Conservation (phyloP, 1,139 yeast species). For the Debaryomycetaceae sp. region DNA sequence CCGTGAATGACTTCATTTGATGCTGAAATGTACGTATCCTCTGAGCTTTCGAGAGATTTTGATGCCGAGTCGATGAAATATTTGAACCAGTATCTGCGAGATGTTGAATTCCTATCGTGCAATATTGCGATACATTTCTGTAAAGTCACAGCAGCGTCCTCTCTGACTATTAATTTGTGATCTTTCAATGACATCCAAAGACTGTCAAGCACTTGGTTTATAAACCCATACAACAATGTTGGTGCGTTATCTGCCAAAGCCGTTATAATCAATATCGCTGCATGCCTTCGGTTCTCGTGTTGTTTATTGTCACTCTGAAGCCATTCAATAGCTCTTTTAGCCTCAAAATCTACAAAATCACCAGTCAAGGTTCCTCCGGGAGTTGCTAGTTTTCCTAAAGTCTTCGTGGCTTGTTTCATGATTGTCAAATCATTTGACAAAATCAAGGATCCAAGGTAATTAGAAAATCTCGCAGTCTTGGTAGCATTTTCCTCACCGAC, state of each 20-base stretch:
- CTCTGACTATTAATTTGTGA: slow-evolving; percentile 66
- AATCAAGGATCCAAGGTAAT: slow-evolving; percentile 75
- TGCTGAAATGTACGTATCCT: slow-evolving; percentile 24
- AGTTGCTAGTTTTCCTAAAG: slow-evolving; percentile 82
- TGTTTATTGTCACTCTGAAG: slow-evolving; percentile 75
- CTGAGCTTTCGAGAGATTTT: slow-evolving; percentile 23
- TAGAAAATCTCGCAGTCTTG: slow-evolving; percentile 86
- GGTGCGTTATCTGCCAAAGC: slow-evolving; percentile 89
- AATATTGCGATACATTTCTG: slow-evolving; percentile 76
- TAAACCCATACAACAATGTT: slow-evolving; percentile 72
- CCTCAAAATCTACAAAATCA: slow-evolving; percentile 90
- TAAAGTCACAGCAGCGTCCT: slow-evolving; percentile 81
- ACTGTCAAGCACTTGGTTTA: slow-evolving; percentile 73
- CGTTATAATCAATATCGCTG: slow-evolving; percentile 79
- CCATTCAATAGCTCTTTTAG: slow-evolving; percentile 88
- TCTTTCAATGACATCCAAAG: slow-evolving; percentile 89
- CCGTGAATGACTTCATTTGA: slow-evolving; percentile 80
- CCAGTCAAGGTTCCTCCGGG: slow-evolving; percentile 89
- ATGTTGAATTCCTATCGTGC: slow-evolving; percentile 70
- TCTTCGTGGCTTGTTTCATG: slow-evolving; percentile 81
- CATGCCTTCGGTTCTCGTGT: slow-evolving; percentile 77
- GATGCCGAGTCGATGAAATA: slow-evolving; percentile 63
- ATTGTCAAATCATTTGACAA: slow-evolving; percentile 81
- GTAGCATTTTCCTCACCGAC: slow-evolving; percentile 75
- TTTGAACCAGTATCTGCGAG: slow-evolving; percentile 71